These are phyloP conservation scores for Cladosporium oxysporum DNA, from an alignment of 2,329 filamentous ascomycete species.

Conservation along the genomic window DNA sequence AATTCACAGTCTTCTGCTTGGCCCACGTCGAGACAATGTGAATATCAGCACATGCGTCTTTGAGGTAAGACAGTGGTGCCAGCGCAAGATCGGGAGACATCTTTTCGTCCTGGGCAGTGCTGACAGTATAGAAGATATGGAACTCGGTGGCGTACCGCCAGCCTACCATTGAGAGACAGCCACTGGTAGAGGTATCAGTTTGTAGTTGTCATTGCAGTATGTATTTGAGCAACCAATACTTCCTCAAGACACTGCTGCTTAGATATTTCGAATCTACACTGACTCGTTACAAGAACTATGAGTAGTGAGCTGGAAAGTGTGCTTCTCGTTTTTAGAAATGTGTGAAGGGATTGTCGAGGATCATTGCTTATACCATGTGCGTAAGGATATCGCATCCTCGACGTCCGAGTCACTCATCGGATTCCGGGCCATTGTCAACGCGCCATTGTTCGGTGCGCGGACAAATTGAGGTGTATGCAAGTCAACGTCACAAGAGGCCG, in stretches of 20 bases:
- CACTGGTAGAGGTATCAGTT: background rate
- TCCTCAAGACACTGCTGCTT: background rate
- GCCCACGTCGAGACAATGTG: background rate
- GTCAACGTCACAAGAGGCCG: background rate
- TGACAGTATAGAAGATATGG: background rate
- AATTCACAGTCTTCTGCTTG: background rate
- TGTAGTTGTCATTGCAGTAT: background rate
- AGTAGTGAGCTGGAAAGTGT: background rate
- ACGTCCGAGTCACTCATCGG: background rate
- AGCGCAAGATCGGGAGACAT: background rate
- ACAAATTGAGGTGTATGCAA: background rate
- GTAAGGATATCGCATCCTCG: background rate
- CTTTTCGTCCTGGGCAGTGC: conserved; percentile 1
- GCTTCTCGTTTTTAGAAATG: background rate
- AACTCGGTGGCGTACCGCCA: too few relatives aligned
- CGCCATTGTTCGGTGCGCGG: background rate
- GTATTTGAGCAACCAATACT: background rate
- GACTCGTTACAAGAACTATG: background rate
- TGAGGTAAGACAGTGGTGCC: background rate
- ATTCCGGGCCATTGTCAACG: background rate
- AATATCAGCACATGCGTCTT: background rate
- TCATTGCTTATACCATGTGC: background rate
- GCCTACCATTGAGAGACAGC: background rate
- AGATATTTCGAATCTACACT: background rate
- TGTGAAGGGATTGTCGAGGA: background rate